These are phyloP conservation scores for Penicillium paneum DNA, from an alignment of 2,329 filamentous ascomycete species.

Conservation along the genomic window DNA sequence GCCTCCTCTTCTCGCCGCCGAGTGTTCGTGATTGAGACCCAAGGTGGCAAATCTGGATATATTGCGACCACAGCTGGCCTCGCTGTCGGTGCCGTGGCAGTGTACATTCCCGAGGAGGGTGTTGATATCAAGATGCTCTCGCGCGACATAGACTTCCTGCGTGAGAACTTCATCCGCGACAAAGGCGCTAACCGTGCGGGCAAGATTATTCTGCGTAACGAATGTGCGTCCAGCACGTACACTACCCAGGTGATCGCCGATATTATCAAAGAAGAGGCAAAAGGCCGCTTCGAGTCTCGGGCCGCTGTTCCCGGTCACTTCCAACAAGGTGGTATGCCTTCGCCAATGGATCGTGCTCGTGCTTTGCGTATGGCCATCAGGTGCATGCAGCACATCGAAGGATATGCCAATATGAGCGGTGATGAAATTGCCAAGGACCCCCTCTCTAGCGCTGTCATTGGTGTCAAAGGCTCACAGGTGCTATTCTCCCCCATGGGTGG, in stretches of 20 bases:
- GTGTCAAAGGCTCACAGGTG: constrained; percentile 84
- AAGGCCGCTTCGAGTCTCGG: constrained; percentile 86
- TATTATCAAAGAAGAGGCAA: constrained; percentile 91
- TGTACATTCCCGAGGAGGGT: constrained; percentile 96
- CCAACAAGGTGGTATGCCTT: constrained; percentile 89
- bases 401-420: constrained; percentile 63
- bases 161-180: constrained; percentile 79
- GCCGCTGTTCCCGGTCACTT: constrained; percentile 91
- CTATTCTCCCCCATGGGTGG: constrained; percentile 75
- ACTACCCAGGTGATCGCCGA: constrained; percentile 89
- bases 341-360: constrained; percentile 91
- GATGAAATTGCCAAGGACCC: constrained; percentile 70
- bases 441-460: constrained; percentile 76
- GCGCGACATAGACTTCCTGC: constrained; percentile 82
- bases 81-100: constrained; percentile 84
- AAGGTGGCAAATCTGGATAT: constrained; percentile 92
- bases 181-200: constrained; percentile 85
- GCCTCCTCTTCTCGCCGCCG: constrained; percentile 88
- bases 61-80: constrained; percentile 87
- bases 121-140: constrained; percentile 91
- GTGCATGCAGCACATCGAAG: constrained; percentile 87
- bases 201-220: constrained; percentile 93
- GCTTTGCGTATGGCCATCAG: constrained; percentile 90
- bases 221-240: constrained; percentile 87
- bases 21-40: constrained; percentile 97